phyloP scores from a whole-genome alignment of 192 early-diverging fungal species.

The Allomyces arbusculus region DNA sequence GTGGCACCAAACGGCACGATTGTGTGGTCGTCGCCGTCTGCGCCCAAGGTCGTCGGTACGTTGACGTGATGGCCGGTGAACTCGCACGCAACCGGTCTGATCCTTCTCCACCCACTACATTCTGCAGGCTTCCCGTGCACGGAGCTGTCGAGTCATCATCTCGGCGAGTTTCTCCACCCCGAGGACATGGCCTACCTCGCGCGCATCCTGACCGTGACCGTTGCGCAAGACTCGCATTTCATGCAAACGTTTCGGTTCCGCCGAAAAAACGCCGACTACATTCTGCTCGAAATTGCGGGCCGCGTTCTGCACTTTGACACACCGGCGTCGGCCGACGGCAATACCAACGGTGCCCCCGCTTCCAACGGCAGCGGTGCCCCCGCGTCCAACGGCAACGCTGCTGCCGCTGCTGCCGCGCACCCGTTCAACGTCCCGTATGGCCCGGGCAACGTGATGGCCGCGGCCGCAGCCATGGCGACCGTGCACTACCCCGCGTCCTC shows the following conservation, averaged over 20 bases:
- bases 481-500: background rate
- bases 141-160: background rate
- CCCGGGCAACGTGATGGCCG: background rate
- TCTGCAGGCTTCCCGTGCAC: background rate
- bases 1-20: background rate
- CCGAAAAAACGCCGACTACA: background rate
- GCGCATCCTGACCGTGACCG: background rate
- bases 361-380: background rate
- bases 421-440: background rate
- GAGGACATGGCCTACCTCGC: background rate
- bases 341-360: background rate
- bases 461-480: background rate
- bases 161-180: background rate
- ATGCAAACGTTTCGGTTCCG: background rate
- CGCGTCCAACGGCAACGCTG: background rate
- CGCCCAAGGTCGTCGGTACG: background rate
- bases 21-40: background rate
- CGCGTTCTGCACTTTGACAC: background rate
- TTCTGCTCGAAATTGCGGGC: background rate
- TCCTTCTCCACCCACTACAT: background rate
- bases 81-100: background rate
- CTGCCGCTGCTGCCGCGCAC: background rate
- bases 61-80: background rate
- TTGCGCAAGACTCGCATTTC: background rate
- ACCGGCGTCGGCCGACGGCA: background rate